These are phyloP conservation scores for Backusella parvicylindrica DNA, from an alignment of 192 early-diverging fungal genomes.

Conservation along the genomic window DNA sequence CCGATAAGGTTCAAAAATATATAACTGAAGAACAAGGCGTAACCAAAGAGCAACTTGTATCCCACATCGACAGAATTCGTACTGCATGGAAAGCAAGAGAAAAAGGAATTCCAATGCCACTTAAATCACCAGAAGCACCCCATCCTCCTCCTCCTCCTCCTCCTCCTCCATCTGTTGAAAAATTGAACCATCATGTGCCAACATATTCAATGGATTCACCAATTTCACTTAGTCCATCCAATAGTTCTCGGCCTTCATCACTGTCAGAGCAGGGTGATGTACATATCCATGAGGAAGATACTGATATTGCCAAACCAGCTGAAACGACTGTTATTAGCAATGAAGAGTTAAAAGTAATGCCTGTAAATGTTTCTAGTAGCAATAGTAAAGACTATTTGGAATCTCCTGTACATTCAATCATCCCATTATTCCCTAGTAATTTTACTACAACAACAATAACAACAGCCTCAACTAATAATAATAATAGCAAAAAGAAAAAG, in stretches of 20 bases:
- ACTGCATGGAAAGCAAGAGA: constrained; percentile 39
- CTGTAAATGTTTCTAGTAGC: no score
- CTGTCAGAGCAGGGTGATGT: not conserved
- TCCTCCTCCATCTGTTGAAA: not conserved
- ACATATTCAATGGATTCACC: not conserved
- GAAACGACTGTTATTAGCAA: no score
- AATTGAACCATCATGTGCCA: not conserved
- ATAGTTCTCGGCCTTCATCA: not conserved
- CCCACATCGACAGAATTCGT: constrained; percentile 27
- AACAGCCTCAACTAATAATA: no score
- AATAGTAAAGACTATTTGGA: no score
- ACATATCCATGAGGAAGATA: not conserved
- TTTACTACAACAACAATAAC: no score
- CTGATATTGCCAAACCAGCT: not conserved
- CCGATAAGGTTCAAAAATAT: constrained; percentile 38
- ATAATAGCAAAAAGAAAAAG: no score
- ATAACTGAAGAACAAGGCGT: constrained; percentile 53
- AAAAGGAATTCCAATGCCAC: constrained; percentile 17
- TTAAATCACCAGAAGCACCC: not conserved
- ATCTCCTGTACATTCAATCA: no score
- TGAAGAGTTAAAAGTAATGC: no score
- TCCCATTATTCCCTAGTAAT: no score
- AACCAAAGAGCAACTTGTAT: constrained; percentile 38
- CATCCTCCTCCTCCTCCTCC: no score
- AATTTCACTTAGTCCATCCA: not conserved